Evolutionary conservation across 106 monocot species (phyloP).

Genomic region (Phalaenopsis equestris): DNA sequence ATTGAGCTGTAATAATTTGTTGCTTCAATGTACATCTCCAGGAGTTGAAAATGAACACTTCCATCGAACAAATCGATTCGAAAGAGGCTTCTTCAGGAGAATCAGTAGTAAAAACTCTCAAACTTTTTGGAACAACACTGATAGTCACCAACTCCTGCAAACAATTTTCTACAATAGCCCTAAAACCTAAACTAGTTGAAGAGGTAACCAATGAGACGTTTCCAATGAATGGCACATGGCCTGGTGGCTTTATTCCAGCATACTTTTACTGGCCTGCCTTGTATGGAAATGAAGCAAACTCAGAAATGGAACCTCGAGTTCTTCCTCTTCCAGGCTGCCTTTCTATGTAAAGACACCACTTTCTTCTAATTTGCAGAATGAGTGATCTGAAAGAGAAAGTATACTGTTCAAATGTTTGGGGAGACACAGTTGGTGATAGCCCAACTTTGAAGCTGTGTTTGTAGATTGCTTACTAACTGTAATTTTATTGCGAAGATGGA

Average conservation of each 20-base stretch:
- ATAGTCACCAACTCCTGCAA: constrained; percentile 22
- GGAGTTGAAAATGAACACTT: constrained; percentile 16
- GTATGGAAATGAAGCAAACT: background rate
- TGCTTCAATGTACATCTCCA: constrained; percentile 1
- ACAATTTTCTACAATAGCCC: constrained; percentile 2
- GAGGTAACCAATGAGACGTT: background rate
- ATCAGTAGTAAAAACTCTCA: constrained; percentile 31
- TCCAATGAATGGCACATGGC: constrained; percentile 1
- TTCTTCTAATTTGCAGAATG: background rate
- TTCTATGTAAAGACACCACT: background rate
- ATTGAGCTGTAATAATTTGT: background rate
- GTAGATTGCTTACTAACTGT: background rate
- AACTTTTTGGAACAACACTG: constrained; percentile 65
- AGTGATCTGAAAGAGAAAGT: constrained; percentile 1
- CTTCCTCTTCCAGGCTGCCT: background rate
- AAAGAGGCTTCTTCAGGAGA: constrained; percentile 22
- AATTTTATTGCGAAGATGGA: background rate
- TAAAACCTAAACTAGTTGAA: constrained; percentile 1
- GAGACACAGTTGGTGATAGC: background rate
- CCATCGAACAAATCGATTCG: background rate
- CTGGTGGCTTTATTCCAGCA: constrained; percentile 8
- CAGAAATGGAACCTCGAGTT: background rate
- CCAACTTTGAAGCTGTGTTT: constrained; percentile 1
- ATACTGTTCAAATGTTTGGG: background rate
- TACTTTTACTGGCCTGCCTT: constrained; percentile 19